These are phyloP conservation scores for Debaryomyces castellii DNA, from an alignment of 805 yeast species.

Conservation along the genomic window DNA sequence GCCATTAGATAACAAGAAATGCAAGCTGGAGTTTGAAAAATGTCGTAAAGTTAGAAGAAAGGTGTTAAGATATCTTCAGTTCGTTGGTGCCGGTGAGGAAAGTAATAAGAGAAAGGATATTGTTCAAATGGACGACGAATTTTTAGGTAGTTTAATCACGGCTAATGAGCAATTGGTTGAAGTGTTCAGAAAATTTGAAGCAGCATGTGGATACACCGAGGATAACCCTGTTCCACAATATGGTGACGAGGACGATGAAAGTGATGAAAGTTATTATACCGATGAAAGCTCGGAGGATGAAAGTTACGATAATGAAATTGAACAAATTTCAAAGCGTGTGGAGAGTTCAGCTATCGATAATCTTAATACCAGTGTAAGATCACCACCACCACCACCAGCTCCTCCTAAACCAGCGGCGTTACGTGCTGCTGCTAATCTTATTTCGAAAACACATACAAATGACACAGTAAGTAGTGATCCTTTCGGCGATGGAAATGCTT, in stretches of 20 bases:
- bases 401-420: conserved; percentile 21
- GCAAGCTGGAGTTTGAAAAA: conserved; percentile 67
- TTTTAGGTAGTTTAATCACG: conserved; percentile 79
- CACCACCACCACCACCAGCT: conserved; percentile 25
- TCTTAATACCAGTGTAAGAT: neutral
- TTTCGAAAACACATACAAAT: conserved; percentile 23
- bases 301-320: conserved; percentile 29
- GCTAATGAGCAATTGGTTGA: conserved; percentile 89
- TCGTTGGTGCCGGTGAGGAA: conserved; percentile 57
- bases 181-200: conserved; percentile 69
- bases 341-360: conserved; percentile 4
- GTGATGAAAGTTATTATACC: conserved; percentile 39
- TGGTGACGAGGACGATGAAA: conserved; percentile 24
- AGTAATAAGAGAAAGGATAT: conserved; percentile 24
- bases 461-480: conserved; percentile 34
- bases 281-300: conserved; percentile 30
- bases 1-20: conserved; percentile 63
- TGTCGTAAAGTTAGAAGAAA: conserved; percentile 76
- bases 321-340: conserved; percentile 6
- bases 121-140: conserved; percentile 62
- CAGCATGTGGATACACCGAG: conserved; percentile 39
- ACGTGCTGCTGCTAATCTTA: conserved; percentile 12
- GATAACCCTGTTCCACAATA: conserved; percentile 40
- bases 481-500: conserved; percentile 35
- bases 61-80: conserved; percentile 78